Evolutionary conservation across 805 yeast species (phyloP), one percentile per base, ranked within the genome.

Genomic region (Saccharomycopsis sp.): DNA sequence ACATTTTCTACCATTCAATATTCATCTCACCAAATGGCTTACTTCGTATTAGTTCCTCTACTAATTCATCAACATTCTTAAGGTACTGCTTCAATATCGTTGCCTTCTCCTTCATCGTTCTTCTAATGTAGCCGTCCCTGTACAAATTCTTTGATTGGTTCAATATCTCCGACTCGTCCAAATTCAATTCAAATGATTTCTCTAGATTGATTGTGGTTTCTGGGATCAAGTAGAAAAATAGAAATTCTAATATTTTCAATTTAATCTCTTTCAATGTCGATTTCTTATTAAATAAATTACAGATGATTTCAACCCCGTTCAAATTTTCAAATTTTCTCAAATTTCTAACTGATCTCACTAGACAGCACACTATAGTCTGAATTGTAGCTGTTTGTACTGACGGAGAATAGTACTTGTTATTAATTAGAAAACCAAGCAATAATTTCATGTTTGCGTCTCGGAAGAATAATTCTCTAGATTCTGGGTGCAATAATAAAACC

Each of bases 171-270:
- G 40, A 31, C 39, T 48, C 54, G 26, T 52, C 48, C 7, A 48
- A 40, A 17, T 50, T 29, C 50, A 43, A 28, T 5, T 45, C 44
- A 24, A 38, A 42, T 2, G 51, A 41, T 22, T 46, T 44, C 34
- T 48, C 54, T 8, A 45, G 38, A 14, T 43, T 47, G 2, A 47
- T 37, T 14, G 49, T 43, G 1, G 72, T 61, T 58, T 81, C 90
- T 9, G 86, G 87, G 6, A 76, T 68, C 44, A 83, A 60, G 55
- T 83, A 82, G 56, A 81, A 79, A 44, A 82, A 74, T 42, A 83
- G 62, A 57, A 82, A 83, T 61, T 83, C 89, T 40, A 83, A 67
- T 9, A 79, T 70, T 53, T 79, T 76, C 51, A 80, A 73, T 53
- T 79, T 79, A 11, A 81, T 71, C 27, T 70, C 70, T 53, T 78